These are phyloP conservation scores for Aulographum hederae DNA, from an alignment of 2,329 filamentous ascomycete genomes.

Conservation along the genomic window DNA sequence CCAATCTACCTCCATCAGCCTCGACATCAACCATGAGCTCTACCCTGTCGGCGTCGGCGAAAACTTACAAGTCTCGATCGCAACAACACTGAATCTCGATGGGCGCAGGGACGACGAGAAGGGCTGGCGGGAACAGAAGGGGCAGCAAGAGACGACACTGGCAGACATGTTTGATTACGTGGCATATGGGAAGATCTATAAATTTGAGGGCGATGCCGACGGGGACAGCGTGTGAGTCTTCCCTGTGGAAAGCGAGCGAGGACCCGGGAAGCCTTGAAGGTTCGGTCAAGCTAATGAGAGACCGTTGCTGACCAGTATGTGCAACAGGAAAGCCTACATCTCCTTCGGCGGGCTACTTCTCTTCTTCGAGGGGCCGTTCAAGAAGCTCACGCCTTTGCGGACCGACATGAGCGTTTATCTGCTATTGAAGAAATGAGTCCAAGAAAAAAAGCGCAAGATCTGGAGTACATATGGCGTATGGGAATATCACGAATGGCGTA, in stretches of 20 bases:
- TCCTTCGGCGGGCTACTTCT: conserved; percentile 87
- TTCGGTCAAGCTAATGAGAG: neutral
- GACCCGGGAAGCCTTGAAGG: neutral
- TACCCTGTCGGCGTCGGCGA: conserved; percentile 64
- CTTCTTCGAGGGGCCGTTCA: conserved; percentile 82
- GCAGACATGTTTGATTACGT: conserved; percentile 79
- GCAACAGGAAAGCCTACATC: conserved; percentile 67
- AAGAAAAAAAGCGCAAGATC: too few relatives aligned
- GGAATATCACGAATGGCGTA: too few relatives aligned
- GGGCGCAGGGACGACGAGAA: conserved; percentile 41
- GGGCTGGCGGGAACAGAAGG: conserved; percentile 61
- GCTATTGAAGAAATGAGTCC: conserved; percentile 80
- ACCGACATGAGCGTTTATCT: conserved; percentile 81
- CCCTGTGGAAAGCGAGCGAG: too few relatives aligned
- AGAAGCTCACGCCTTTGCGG: conserved; percentile 78
- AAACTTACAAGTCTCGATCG: conserved; percentile 61
- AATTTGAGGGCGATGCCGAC: conserved; percentile 67
- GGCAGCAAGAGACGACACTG: conserved; percentile 37
- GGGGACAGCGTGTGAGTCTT: conserved; percentile 66
- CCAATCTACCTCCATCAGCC: conserved; percentile 48
- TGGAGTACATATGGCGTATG: too few relatives aligned
- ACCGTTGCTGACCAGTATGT: conserved; percentile 1
- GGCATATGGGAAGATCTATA: conserved; percentile 75
- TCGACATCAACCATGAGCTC: conserved; percentile 90
- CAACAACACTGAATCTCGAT: conserved; percentile 72